Evolutionary conservation across 768 basidiomycete genomes (phyloP).

Genomic region (Gloeophyllum trabeum): DNA sequence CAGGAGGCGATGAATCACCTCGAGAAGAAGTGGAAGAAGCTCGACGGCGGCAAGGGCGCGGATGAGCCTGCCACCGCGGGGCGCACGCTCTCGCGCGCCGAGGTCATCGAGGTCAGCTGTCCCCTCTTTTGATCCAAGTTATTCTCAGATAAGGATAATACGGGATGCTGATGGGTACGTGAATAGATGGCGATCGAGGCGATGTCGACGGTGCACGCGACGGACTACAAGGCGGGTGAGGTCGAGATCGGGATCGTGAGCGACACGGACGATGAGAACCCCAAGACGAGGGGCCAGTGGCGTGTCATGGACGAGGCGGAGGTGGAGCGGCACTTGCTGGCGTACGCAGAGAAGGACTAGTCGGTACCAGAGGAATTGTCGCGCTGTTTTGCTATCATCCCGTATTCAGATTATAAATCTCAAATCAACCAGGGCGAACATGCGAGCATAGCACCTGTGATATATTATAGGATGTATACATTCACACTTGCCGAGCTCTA

Average conservation of each 20-base stretch:
- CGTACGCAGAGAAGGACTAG: constrained; percentile 87
- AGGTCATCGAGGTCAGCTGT: constrained; percentile 78
- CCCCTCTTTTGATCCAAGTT: not conserved
- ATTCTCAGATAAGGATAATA: not conserved
- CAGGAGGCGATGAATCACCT: constrained; percentile 98
- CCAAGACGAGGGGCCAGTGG: constrained; percentile 67
- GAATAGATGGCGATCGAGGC: constrained; percentile 84
- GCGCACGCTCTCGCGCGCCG: constrained; percentile 55
- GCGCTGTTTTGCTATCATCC: not conserved
- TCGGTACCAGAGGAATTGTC: no score
- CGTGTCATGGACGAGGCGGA: constrained; percentile 68
- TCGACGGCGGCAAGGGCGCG: constrained; percentile 66
- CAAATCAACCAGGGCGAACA: not conserved
- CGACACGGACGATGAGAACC: constrained; percentile 55
- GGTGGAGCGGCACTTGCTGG: constrained; percentile 69
- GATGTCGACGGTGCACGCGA: constrained; percentile 88
- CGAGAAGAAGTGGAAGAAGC: constrained; percentile 98
- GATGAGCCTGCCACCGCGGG: constrained; percentile 73
- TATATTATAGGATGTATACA: constrained; percentile 8
- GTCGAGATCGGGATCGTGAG: constrained; percentile 95
- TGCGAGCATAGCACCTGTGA: constrained; percentile 6
- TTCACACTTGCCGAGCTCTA: constrained; percentile 8
- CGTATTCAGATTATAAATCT: not conserved
- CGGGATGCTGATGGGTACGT: not conserved
- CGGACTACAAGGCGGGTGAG: constrained; percentile 92